These are phyloP conservation scores for Knufia petricola DNA, from an alignment of 2,329 filamentous ascomycete genomes.

Conservation along the genomic window DNA sequence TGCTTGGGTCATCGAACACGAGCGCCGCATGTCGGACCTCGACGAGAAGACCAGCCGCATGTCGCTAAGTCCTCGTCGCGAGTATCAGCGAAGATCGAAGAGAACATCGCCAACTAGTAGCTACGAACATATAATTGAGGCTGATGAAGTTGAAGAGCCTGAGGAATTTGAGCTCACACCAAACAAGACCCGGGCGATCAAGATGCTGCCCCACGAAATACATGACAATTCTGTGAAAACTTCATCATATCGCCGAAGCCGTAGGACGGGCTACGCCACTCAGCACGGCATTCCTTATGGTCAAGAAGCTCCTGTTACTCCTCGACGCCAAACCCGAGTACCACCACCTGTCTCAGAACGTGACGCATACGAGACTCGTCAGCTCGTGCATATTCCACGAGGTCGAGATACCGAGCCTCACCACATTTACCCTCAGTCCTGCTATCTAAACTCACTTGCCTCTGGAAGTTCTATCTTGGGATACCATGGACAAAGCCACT, in stretches of 20 bases:
- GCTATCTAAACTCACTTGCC: background rate
- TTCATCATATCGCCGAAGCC: background rate
- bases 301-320: conserved; percentile 2
- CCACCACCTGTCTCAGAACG: background rate
- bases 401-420: conserved; percentile 2
- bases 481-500: background rate
- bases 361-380: background rate
- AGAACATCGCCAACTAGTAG: background rate
- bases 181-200: background rate
- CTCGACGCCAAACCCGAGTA: background rate
- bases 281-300: background rate
- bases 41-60: conserved; percentile 8
- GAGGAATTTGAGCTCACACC: conserved; percentile 4
- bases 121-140: conserved; percentile 5
- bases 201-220: background rate
- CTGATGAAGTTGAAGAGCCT: conserved; percentile 3
- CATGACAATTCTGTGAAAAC: background rate
- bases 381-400: background rate
- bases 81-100: background rate
- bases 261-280: background rate
- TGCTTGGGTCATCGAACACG: conserved; percentile 21
- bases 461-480: background rate
- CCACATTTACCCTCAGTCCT: background rate
- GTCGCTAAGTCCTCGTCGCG: background rate
- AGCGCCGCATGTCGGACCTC: conserved; percentile 16